Base-by-base conservation (phyloP, 352 stramenopile species). In the Pythium diclinum region DNA sequence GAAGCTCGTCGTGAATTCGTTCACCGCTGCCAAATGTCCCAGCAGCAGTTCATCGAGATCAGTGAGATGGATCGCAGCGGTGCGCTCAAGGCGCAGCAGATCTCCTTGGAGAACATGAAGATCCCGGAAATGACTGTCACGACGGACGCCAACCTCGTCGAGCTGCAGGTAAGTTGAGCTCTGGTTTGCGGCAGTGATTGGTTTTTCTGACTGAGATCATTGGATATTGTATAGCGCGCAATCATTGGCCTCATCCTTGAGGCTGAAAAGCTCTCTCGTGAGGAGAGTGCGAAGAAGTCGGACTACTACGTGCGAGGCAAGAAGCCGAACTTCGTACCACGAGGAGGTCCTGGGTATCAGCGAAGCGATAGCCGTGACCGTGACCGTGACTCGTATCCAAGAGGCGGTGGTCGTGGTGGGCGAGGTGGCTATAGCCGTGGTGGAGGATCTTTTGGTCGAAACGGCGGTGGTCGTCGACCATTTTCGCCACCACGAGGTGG, bases 11-110 rank as follows among this genome's bases (percentile, higher is more conserved):
- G 75, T 9, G 84, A 92, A 53, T 92, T 92, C 42, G 72, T 80
- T 1, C 73, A 46, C 49, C 84, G 84, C 9, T 91, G 82, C 63
- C 78, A 81, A 53, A 87, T 84, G 71, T 92, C 84, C 6, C 84
- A 92, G 58, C 72, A 87, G 16, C 82, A 91, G 46, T 92, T 91
- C 63, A 83, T 92, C 46, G 82, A 90, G 32, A 88, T 92, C 56
- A 83, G 73, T 49, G 78, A 78, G 30, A 74, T 91, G 71, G 84
- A 92, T 46, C 81, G 84, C 19, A 57, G 58, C n/a, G 81, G 74
- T 32, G 74, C 81, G 13, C 63, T 92, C 3, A 79, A 84, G 21
- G 78, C 75, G 8, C 84, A 92, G 55, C 84, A 92, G 54, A 87
- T 85, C 14, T 85, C 84, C 42, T 68, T 92, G 3, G 68, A 79